A percentile compares a stretch with the other conserved stretches of the same genome.
phyloP scores from a whole-genome alignment of 495 filamentous ascomycete genomes.

The Neurospora sublineolata region DNA sequence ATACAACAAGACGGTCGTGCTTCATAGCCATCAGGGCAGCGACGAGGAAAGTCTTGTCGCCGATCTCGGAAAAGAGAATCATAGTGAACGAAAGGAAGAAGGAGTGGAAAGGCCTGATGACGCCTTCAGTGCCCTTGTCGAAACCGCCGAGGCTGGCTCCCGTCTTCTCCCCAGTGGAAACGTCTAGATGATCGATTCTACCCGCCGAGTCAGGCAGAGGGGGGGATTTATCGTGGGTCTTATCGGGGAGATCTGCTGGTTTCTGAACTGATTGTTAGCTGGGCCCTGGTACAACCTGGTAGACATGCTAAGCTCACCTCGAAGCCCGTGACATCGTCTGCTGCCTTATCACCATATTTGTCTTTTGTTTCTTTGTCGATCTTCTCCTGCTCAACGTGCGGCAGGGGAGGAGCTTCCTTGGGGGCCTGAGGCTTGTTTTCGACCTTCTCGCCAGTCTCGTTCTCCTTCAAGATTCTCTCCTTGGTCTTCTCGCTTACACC shows the following conservation, averaged over 20 bases:
- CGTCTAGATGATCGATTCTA: constrained; percentile 54
- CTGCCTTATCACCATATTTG: constrained; percentile 19
- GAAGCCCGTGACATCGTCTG: constrained; percentile 45
- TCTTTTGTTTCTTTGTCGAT: constrained; percentile 31
- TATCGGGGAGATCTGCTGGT: constrained; percentile 68
- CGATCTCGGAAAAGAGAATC: constrained; percentile 95
- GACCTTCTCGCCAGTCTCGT: constrained; percentile 44
- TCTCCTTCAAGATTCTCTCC: constrained; percentile 49
- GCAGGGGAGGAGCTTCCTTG: constrained; percentile 73
- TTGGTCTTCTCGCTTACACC: constrained; percentile 78
- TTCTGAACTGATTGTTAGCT: constrained; percentile 43
- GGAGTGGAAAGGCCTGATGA: constrained; percentile 80
- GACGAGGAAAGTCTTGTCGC: constrained; percentile 96
- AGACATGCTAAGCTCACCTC: constrained; percentile 41
- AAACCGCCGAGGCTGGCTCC: constrained; percentile 17
- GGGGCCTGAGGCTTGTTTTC: constrained; percentile 72
- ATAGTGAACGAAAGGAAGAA: constrained; percentile 87
- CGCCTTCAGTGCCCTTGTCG: constrained; percentile 42
- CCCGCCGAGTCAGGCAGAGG: constrained; percentile 54
- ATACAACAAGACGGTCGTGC: constrained; percentile 84
- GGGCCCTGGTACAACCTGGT: background rate
- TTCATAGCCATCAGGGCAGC: constrained; percentile 99
- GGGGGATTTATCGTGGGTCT: constrained; percentile 64
- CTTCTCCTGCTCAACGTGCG: constrained; percentile 63
- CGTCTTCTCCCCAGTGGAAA: constrained; percentile 39